Base-by-base conservation (phyloP, 345 rosid genomes). In the Limnanthes douglasii region DNA sequence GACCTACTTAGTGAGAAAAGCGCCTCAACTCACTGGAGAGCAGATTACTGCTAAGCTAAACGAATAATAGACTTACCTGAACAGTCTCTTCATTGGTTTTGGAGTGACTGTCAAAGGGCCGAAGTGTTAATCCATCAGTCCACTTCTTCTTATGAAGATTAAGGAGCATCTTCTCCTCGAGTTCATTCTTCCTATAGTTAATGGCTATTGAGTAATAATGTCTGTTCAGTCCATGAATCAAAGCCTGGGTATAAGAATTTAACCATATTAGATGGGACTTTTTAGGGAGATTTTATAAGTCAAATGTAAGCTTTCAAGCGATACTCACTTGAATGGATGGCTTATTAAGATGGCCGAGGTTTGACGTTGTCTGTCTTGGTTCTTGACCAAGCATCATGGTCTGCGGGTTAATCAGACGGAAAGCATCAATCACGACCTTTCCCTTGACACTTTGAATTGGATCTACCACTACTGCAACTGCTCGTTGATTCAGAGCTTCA, bases 331-430 rank as follows among this genome's bases (percentile, higher is more conserved):
- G 96, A 61, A 92, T 92, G 10, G 99, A 92, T 30, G 99, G 96
- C 48, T 92, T 92, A 60, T 85, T 85, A 48, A 92, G 78, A 65
- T 85, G 96, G 9, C 99, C 99, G 32, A 90, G 88, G 69, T 90
- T 90, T 6, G 96, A 90, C 23, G 99, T 90, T 37, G 99, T 90
- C 41, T 90, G 99, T 18, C 99, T 65, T 10, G 99, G 96, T 54
- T 90, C 99, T 59, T 90, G 99, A 43, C 99, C 96, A 64, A 90
- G 96, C 99, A 90, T 90, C 88, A 90, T 90, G 16, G 99, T 90
- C 43, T 85, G 99, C 4, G 96, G 99, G 41, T 85, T 90, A 35
- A 90, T 90, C 36, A 86, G 63, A 16, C 98, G 96, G 51, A 90
- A 90, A 2, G 96, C 96, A 67, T 90, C 98, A 57, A 90, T 90